These are phyloP conservation scores for Coriaria nepalensis DNA, from an alignment of 306 rosid genomes.

Conservation along the genomic window DNA sequence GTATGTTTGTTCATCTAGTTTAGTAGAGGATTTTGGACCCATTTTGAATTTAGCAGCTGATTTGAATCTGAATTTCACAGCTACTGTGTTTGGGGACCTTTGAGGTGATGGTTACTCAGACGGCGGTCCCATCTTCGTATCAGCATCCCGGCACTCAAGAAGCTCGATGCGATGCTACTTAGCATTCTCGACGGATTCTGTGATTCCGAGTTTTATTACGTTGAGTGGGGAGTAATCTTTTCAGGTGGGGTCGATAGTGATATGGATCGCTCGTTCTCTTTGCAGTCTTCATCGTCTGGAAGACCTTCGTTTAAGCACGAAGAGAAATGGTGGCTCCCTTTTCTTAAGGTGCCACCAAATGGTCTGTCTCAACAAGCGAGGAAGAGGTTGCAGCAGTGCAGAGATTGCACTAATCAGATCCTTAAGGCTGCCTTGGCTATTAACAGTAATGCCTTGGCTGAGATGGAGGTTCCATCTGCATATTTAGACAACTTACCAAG, in stretches of 20 bases:
- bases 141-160: conserved; percentile 38
- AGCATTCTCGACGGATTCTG: conserved; percentile 28
- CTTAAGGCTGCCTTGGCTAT: conserved; percentile 45
- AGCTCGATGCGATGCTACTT: conserved; percentile 36
- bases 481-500: conserved; percentile 31
- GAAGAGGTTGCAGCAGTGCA: conserved; percentile 28
- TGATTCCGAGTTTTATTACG: conserved; percentile 26
- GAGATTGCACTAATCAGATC: conserved; percentile 35
- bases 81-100: conserved; percentile 74
- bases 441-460: conserved; percentile 23
- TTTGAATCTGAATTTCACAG: conserved; percentile 22
- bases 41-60: conserved; percentile 1
- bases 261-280: background rate
- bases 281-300: conserved; percentile 11
- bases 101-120: conserved; percentile 58
- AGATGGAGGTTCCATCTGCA: conserved; percentile 29
- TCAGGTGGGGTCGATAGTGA: conserved; percentile 16
- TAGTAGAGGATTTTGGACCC: background rate
- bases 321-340: conserved; percentile 41
- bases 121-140: conserved; percentile 27
- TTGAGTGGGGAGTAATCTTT: conserved; percentile 24
- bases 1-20: conserved; percentile 19
- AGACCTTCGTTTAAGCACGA: too few species aligned
- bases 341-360: conserved; percentile 27
- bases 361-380: conserved; percentile 27